Conservation (phyloP, 345 rosid genomes). For the Firmiana major region DNA sequence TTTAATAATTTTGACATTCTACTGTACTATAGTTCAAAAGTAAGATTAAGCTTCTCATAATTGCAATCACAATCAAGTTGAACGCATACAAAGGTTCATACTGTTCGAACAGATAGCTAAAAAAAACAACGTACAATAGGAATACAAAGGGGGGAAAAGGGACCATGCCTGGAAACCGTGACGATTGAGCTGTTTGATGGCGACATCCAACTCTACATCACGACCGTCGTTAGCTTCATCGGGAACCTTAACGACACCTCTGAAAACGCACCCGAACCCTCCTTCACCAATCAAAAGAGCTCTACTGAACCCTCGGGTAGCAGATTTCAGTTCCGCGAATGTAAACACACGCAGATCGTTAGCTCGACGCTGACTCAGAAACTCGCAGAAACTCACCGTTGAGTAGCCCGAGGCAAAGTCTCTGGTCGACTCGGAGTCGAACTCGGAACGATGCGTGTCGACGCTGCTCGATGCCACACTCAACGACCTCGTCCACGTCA, state of each 20-base stretch:
- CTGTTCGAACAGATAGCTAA: not conserved
- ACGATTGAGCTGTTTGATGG: slow-evolving; percentile 88
- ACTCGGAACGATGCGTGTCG: slow-evolving; percentile 86
- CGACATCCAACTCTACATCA: slow-evolving; percentile 57
- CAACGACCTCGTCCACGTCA: slow-evolving; percentile 86
- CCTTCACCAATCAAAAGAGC: slow-evolving; percentile 86
- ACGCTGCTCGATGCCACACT: slow-evolving; percentile 77
- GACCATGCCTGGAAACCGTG: slow-evolving; percentile 93
- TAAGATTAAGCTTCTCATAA: not conserved
- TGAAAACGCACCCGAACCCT: slow-evolving; percentile 89
- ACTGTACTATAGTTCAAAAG: not conserved
- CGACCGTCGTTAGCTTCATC: slow-evolving; percentile 23
- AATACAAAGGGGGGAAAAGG: not conserved
- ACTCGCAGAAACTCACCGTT: slow-evolving; percentile 45
- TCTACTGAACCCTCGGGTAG: slow-evolving; percentile 76
- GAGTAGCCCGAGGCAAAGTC: slow-evolving; percentile 51
- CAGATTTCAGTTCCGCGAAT: slow-evolving; percentile 71
- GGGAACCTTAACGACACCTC: slow-evolving; percentile 57
- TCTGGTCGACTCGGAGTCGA: slow-evolving; percentile 65
- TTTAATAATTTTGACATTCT: too few relatives aligned
- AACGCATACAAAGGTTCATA: not conserved
- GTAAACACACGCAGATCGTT: slow-evolving; percentile 75
- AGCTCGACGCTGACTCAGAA: slow-evolving; percentile 59
- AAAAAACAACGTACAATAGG: not conserved
- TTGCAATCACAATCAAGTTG: not conserved